Evolutionary conservation across 441 rosid genomes (phyloP), one percentile per base, ranked within the genome.

Genomic region (Euphorbia corollata): DNA sequence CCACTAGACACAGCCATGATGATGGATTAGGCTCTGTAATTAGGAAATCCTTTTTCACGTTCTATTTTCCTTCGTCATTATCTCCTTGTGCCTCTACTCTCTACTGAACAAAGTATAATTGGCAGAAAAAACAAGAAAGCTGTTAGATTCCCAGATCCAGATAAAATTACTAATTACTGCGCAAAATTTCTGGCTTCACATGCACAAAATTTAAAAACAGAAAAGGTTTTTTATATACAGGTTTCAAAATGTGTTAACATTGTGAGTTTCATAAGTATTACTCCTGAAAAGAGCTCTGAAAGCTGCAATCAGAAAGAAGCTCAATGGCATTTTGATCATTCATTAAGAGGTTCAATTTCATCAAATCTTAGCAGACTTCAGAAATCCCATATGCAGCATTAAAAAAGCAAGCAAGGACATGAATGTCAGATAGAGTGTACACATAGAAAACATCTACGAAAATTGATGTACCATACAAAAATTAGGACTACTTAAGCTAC

Each of bases 1-100:
- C 79, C 81, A 72, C 73, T 63, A 61, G 92, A 82, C 54, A 78
- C 64, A 62, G 77, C 73, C 81, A 80, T 77, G 64, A 54, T 56
- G 75, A 39, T 61, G 55, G 70, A 59, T 65, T 30, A 59, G 15
- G 4, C 16, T 36, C 18, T 56, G 50, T 20, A 68, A 70, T 64
- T 54, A 60, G 61, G 68, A 71, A 62, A 61, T 59, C 41, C 59
- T 70, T 32, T 39, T 61, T 54, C n/a, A 39, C 10, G 27, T 72
- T 72, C 74, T 45, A 39, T 67, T 57, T 57, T 64, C 60, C 18
- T 30, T 27, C 34, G 30, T 43, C 32, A 70, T 79, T 61, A 58
- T 64, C 39, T 54, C 36, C 53, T 64, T n/a, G n/a, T n/a, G n/a
- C n/a, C n/a, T n/a, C 48, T 61, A 68, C 68, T 56, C 59, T 56